Base-by-base conservation (phyloP, 2,329 filamentous ascomycete genomes). In the Verticillium tricorpus region DNA sequence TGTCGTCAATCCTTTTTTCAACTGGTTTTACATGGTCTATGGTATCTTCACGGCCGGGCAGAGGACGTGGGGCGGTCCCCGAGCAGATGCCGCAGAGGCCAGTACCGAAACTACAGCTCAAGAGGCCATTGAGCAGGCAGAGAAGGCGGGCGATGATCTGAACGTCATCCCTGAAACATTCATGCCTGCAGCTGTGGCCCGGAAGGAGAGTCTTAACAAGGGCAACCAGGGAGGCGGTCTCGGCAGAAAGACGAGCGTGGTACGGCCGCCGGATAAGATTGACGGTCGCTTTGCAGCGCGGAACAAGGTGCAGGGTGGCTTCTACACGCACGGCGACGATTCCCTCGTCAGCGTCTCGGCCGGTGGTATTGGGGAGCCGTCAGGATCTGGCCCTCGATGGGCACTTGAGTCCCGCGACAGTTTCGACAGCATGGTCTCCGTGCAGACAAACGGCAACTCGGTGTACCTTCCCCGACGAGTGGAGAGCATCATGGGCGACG, bases 11-110 rank as follows among this genome's bases (percentile, higher is more conserved):
- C 94, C 95, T 0, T 96, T 98, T 72, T 93, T 97, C 82, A 98
- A 98, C 76, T 98, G 94, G 94, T 85, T 92, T 62, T 98, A 98
- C 78, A 97, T 97, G 90, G 90, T 97, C 2, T 97, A 97, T 74
- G 93, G 93, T 55, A 96, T 97, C 68, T 95, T 96, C 75, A 97
- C 94, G 0, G 93, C 93, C 34, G 93, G 93, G 22, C 92, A 97
- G 73, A 85, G 94, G 66, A 98, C 94, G 1, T 99, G 95, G 94
- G 94, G 94, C 67, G 94, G 94, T 0, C 95, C 94, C 12, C 86
- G 94, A 69, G 93, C 92, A 1, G 94, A 98, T 75, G 93, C 93
- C 1, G 92, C 90, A 34, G 83, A 88, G 50, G 93, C 93, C 3
- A 90, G 96, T 72, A 80, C 83, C 14, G 79, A 86, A 63, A 95